Percentiles rank a stretch among this genome's conserved stretches.
phyloP scores from a whole-genome alignment of 2,329 filamentous ascomycete species.

The Neocucurbitaria cava region DNA sequence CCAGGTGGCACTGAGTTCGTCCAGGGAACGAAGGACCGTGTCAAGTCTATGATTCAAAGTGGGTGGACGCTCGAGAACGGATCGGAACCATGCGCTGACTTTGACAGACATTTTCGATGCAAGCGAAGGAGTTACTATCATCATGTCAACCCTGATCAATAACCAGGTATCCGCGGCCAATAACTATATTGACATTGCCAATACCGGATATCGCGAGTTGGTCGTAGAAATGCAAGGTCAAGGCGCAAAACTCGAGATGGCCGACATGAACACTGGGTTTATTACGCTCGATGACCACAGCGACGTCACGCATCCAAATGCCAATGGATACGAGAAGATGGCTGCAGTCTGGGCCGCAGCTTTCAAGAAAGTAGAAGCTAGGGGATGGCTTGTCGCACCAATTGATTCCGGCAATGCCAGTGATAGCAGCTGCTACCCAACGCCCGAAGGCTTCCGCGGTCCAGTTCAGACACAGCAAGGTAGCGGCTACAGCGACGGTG shows the following conservation, averaged over 20 bases:
- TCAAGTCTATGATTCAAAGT: too few species aligned
- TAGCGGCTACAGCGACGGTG: constrained; percentile 1
- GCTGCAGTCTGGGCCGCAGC: constrained; percentile 3
- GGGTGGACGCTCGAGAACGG: too few species aligned
- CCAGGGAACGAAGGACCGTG: background rate
- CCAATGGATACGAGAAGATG: constrained; percentile 5
- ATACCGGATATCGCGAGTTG: constrained; percentile 6
- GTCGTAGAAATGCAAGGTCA: too few species aligned
- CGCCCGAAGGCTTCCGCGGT: constrained; percentile 3
- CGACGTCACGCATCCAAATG: constrained; percentile 2
- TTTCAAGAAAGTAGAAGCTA: background rate
- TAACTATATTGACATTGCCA: too few species aligned
- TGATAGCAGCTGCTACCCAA: background rate
- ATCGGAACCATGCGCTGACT: too few species aligned
- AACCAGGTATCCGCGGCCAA: too few species aligned
- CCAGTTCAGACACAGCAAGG: constrained; percentile 8
- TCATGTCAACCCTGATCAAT: too few species aligned
- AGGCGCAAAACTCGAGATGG: too few species aligned
- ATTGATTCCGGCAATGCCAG: background rate
- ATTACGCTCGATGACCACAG: too few species aligned
- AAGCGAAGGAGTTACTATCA: too few species aligned
- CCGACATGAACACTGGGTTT: too few species aligned
- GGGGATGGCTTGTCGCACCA: constrained; percentile 2
- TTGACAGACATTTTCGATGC: too few species aligned
- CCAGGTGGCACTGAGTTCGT: constrained; percentile 12